Evolutionary conservation across 106 monocot genomes (phyloP), one percentile per base, ranked within the genome.

Genomic region (Apostasia shenzhenica): DNA sequence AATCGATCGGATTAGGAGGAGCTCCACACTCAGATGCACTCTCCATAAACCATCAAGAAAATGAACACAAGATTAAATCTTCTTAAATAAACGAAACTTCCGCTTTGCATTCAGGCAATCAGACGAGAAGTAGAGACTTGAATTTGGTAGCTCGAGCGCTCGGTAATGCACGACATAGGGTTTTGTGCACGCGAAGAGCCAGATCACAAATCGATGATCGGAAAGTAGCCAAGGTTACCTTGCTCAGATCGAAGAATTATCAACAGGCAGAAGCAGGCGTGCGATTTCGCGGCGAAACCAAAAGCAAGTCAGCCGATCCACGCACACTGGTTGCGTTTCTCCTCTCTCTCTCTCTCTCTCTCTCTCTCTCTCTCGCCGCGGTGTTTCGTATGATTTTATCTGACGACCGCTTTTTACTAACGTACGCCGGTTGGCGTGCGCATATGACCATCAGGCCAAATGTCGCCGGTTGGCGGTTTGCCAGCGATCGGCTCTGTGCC

Each of bases 1-100:
- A 55, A 37, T 53, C 70, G 63, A 40, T 55, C 10, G 76, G 61
- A 70, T 76, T 44, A 44, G 45, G 62, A 45, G 45, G 45, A 13
- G 62, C 62, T 12, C n/a, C 62, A 12, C 44, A 45, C 11, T 61
- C 61, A 42, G 42, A 61, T 42, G 3, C 61, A 4, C 59, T 14
- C 42, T 62, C 62, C 62, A 62, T 62, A 13, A 45, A 62, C 45
- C 62, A 45, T 62, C 44, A 45, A 62, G 7, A 59, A 37, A 59
- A 62, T 44, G 45, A 62, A n/a, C 62, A 62, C 26, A 26, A 26
- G 26, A 26, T 0, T 42, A 62, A 13, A 41, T 62, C 5, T 45
- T 45, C 45, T 62, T 45, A 45, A 45, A 62, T 12, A 62, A 45
- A 14, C 13, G 8, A 13, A 12, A 2, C 59, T 0, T 39, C 8